phyloP scores from a whole-genome alignment of 2,329 filamentous ascomycete species.

The Venturia nashicola region DNA sequence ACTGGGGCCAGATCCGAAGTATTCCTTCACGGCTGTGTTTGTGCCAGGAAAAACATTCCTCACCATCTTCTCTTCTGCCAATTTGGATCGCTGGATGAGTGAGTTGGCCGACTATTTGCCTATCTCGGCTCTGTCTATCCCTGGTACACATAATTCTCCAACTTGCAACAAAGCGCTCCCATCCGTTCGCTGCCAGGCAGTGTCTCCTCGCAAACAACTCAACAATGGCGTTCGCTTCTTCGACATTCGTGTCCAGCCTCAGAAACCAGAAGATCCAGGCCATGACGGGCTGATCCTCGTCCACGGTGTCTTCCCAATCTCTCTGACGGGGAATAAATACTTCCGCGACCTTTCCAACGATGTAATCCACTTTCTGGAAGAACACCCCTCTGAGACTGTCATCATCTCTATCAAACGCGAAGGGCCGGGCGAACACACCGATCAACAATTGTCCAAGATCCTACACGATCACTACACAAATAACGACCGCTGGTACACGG shows the following conservation, averaged over 20 bases:
- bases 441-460: constrained; percentile 64
- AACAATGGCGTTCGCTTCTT: constrained; percentile 88
- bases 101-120: constrained; percentile 59
- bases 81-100: constrained; percentile 69
- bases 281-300: constrained; percentile 68
- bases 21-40: constrained; percentile 31
- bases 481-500: constrained; percentile 61
- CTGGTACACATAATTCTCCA: constrained; percentile 90
- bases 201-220: constrained; percentile 64
- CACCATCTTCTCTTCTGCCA: constrained; percentile 57
- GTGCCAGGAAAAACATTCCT: constrained; percentile 29
- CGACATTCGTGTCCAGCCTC: constrained; percentile 70
- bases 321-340: constrained; percentile 68
- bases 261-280: constrained; percentile 41
- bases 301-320: constrained; percentile 81
- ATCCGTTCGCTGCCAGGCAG: constrained; percentile 85
- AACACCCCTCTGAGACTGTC: constrained; percentile 69
- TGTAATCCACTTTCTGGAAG: constrained; percentile 62
- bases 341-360: constrained; percentile 61
- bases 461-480: constrained; percentile 58
- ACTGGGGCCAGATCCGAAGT: constrained; percentile 25
- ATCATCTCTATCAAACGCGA: constrained; percentile 87
- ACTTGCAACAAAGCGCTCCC: constrained; percentile 76
- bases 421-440: constrained; percentile 67
- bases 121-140: constrained; percentile 73